Evolutionary conservation across 371 early-diverging fungal genomes (phyloP), one percentile per base, ranked within the genome.

Genomic region (Blakeslea trispora): DNA sequence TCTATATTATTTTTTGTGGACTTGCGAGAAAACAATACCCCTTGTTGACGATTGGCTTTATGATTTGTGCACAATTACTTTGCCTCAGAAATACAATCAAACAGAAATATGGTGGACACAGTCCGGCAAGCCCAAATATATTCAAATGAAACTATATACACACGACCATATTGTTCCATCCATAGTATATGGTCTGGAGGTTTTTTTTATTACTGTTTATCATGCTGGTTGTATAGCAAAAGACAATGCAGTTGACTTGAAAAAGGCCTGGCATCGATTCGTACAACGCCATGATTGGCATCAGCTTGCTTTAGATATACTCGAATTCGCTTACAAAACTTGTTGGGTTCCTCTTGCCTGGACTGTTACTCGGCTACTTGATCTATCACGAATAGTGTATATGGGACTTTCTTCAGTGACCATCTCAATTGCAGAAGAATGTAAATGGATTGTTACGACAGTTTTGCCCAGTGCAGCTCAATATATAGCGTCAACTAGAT

Each of bases 11-110:
- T 21, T 34, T 3, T 23, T 76, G 0, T 72, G 71, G 71, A 47
- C 19, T 2, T 24, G 57, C 37, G 77, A 76, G 22, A 42, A 49
- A 52, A 31, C 59, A 0, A 52, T 65, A 5, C 77, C 77, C 0
- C 31, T 56, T 17, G 28, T 76, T 0, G 77, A 76, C 50, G 69
- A 69, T 17, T 76, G 73, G 73, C 49, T 76, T 2, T 76, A 66
- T 49, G 63, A 72, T 9, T 66, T 47, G 5, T 62, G 64, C 9
- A 76, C 73, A 0, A 58, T 64, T 0, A 55, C 61, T 28, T 3
- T 76, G 15, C 77, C 77, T 2, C 19, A 23, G 0, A 57, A 47
- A 21, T 32, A 53, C 3, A 48, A 56, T 4, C 43, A 59, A 23
- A 22, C 42, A 0, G 61, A 62, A 23, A 1, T 11, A 5, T 76